These are phyloP conservation scores for Onygenales sp. DNA, from an alignment of 2,329 filamentous ascomycete species.

Conservation along the genomic window DNA sequence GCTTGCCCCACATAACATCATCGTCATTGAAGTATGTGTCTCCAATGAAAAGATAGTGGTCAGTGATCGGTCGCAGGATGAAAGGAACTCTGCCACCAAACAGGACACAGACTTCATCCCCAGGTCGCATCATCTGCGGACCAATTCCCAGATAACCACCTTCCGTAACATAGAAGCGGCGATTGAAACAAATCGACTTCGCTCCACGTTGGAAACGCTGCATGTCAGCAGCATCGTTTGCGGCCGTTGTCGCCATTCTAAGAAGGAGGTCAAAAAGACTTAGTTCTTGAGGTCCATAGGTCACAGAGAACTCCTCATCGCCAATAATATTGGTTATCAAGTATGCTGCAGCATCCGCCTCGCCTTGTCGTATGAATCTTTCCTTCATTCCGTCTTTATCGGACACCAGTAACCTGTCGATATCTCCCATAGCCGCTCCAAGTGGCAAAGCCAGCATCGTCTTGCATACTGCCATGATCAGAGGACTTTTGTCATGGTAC, in stretches of 20 bases:
- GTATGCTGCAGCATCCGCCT: conserved; percentile 1
- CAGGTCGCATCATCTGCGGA: background rate
- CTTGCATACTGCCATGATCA: conserved; percentile 1
- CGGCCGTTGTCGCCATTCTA: background rate
- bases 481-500: background rate
- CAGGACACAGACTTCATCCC: conserved; percentile 5
- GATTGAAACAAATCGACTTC: background rate
- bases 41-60: conserved; percentile 4
- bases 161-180: conserved; percentile 4
- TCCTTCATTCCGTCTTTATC: background rate
- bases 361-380: conserved; percentile 1
- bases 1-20: conserved; percentile 2
- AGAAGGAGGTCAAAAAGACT: background rate
- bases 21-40: conserved; percentile 2
- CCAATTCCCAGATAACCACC: conserved; percentile 5
- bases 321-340: background rate
- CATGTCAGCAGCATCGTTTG: background rate
- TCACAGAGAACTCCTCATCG: background rate
- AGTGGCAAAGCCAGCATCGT: background rate
- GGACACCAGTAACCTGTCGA: background rate
- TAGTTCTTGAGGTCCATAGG: background rate
- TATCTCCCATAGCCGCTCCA: background rate
- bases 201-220: background rate
- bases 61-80: conserved; percentile 1
- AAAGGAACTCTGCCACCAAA: conserved; percentile 6